A percentile compares a stretch with the other conserved stretches of the same genome.
phyloP scores from a whole-genome alignment of 257 asterid species.

The Apocynum venetum region DNA sequence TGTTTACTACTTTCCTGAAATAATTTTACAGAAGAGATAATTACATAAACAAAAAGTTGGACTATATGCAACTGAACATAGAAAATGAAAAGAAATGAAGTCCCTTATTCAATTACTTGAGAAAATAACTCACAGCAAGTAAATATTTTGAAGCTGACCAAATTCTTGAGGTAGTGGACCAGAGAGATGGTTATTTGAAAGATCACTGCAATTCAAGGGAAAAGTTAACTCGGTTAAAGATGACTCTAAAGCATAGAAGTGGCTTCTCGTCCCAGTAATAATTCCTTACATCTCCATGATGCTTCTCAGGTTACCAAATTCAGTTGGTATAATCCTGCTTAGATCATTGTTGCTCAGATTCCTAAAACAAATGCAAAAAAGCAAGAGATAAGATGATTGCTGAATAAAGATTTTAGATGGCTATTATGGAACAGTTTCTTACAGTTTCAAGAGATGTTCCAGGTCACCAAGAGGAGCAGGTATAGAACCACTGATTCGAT shows the following conservation, averaged over 20 bases:
- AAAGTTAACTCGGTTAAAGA: not conserved
- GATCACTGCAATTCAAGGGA: slow-evolving; percentile 53
- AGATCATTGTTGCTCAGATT: slow-evolving; percentile 73
- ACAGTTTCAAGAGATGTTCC: slow-evolving; percentile 97
- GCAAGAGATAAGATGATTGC: not conserved
- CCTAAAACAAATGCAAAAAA: slow-evolving; percentile 28
- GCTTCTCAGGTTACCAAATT: slow-evolving; percentile 89
- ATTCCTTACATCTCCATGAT: slow-evolving; percentile 80
- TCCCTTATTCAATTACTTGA: not conserved
- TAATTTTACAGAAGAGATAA: not conserved
- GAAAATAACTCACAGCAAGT: slow-evolving; percentile 58
- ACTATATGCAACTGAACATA: not conserved
- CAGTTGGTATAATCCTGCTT: slow-evolving; percentile 72
- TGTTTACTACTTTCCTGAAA: slow-evolving; percentile 65
- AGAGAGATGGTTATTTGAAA: slow-evolving; percentile 75
- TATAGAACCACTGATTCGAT: slow-evolving; percentile 62
- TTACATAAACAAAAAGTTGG: not conserved
- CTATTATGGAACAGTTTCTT: slow-evolving; percentile 20
- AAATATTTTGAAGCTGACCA: slow-evolving; percentile 80
- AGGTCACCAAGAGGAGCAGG: slow-evolving; percentile 91
- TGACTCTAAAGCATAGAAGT: not conserved
- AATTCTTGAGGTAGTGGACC: slow-evolving; percentile 84
- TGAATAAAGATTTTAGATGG: not conserved
- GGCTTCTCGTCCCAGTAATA: not conserved
- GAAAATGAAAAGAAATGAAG: not conserved